Conservation (phyloP, 2,329 filamentous ascomycete species). For the Alternaria consortialis region DNA sequence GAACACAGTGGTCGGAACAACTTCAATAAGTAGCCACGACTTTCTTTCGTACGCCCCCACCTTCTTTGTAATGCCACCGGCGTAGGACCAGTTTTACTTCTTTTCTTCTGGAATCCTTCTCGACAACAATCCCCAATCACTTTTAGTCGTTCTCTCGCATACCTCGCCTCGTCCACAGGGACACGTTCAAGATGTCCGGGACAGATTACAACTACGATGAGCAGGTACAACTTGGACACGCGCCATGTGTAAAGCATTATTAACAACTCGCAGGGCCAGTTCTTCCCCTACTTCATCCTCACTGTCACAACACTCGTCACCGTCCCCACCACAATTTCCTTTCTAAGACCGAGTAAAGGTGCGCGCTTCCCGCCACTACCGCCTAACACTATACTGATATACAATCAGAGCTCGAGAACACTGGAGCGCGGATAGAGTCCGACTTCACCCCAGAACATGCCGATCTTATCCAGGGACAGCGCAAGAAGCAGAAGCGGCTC, state of each 20-base stretch:
- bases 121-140: conserved; percentile 24
- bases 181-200: conserved; percentile 47
- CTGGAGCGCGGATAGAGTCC: conserved; percentile 82
- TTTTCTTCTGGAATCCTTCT: conserved; percentile 26
- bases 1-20: conserved; percentile 44
- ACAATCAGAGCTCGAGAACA: conserved; percentile 73
- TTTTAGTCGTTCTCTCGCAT: conserved; percentile 29
- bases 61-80: conserved; percentile 30
- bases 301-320: conserved; percentile 89
- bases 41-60: conserved; percentile 39
- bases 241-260: conserved; percentile 1
- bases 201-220: conserved; percentile 99
- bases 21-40: conserved; percentile 34
- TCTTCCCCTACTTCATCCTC: conserved; percentile 98
- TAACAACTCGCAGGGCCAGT: conserved; percentile 74
- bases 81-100: conserved; percentile 23
- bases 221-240: conserved; percentile 64
- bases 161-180: conserved; percentile 25
- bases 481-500: conserved; percentile 86
- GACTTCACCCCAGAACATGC: conserved; percentile 83
- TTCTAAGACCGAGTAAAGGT: conserved; percentile 80
- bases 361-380: conserved; percentile 30
- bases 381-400: conserved; percentile 22
- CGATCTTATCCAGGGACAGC: conserved; percentile 82
- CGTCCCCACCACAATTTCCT: conserved; percentile 86